A percentile compares a stretch with the other conserved stretches of the same genome.
These are phyloP conservation scores for Rosa chinensis DNA, from an alignment of 306 rosid genomes.

Conservation along the genomic window DNA sequence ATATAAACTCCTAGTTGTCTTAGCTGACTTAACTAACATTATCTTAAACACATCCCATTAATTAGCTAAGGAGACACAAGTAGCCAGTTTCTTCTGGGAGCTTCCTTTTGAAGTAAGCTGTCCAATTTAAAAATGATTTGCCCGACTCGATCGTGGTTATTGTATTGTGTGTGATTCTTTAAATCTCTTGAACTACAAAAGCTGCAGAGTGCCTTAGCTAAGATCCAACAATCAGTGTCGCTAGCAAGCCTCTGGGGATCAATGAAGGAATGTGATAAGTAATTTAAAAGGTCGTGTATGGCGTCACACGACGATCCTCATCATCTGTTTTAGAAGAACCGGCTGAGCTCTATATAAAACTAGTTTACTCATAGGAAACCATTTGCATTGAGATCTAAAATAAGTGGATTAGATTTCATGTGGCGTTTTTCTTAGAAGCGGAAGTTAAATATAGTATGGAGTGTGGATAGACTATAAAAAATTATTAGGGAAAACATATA, in stretches of 20 bases:
- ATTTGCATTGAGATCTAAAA: conserved; percentile 44
- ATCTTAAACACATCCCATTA: background rate
- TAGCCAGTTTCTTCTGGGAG: conserved; percentile 1
- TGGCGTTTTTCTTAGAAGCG: conserved; percentile 31
- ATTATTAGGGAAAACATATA: conserved; percentile 11
- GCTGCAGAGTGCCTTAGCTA: conserved; percentile 31
- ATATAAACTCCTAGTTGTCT: background rate
- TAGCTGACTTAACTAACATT: background rate
- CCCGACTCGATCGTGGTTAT: conserved; percentile 12
- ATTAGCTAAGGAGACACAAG: background rate
- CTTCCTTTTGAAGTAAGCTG: conserved; percentile 7
- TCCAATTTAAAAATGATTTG: background rate
- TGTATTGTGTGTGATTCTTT: background rate
- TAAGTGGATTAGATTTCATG: conserved; percentile 59
- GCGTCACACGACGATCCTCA: conserved; percentile 23
- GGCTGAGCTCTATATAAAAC: conserved; percentile 9
- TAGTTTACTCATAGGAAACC: conserved; percentile 36
- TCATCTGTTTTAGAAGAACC: conserved; percentile 15
- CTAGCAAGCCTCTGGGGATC: conserved; percentile 14
- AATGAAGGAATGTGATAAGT: conserved; percentile 26
- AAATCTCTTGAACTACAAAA: background rate
- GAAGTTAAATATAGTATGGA: conserved; percentile 23
- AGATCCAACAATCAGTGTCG: conserved; percentile 25
- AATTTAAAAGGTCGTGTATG: conserved; percentile 11
- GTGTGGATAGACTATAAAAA: conserved; percentile 10